phyloP scores from a whole-genome alignment of 331 rosid genomes.

The Saraca asoca region DNA sequence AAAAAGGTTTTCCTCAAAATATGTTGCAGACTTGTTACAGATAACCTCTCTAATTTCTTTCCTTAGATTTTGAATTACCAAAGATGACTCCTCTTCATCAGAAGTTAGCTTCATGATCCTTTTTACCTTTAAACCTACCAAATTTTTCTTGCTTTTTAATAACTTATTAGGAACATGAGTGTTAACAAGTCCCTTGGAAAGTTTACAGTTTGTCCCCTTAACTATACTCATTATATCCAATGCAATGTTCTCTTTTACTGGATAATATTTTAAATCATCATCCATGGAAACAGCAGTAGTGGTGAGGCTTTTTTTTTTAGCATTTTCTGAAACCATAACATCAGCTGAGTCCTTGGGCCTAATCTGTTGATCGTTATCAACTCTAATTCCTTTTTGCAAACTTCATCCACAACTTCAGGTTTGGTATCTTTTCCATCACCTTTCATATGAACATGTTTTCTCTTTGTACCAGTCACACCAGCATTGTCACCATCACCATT shows the following conservation, averaged over 20 bases:
- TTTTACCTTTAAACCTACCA: conserved; percentile 80
- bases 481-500: conserved; percentile 47
- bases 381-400: conserved; percentile 49
- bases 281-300: conserved; percentile 35
- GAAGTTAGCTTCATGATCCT: conserved; percentile 89
- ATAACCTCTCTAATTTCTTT: conserved; percentile 91
- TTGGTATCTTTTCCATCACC: conserved; percentile 57
- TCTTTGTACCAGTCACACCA: conserved; percentile 57
- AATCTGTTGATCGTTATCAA: conserved; percentile 43
- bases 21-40: conserved; percentile 60
- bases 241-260: conserved; percentile 38
- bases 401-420: conserved; percentile 47
- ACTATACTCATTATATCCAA: conserved; percentile 76
- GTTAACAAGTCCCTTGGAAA: conserved; percentile 45
- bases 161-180: conserved; percentile 43
- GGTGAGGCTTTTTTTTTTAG: conserved; percentile 38
- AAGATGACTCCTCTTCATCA: conserved; percentile 70
- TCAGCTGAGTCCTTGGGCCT: conserved; percentile 33
- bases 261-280: conserved; percentile 36
- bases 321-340: conserved; percentile 42
- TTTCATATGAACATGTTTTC: conserved; percentile 58
- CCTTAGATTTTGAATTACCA: conserved; percentile 73
- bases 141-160: conserved; percentile 51
- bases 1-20: conserved; percentile 65
- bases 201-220: conserved; percentile 56